A percentile compares a stretch with the other conserved stretches of the same genome.
These are phyloP conservation scores for Aspergillus uvarum DNA, from an alignment of 2,329 filamentous ascomycete genomes.

Conservation along the genomic window DNA sequence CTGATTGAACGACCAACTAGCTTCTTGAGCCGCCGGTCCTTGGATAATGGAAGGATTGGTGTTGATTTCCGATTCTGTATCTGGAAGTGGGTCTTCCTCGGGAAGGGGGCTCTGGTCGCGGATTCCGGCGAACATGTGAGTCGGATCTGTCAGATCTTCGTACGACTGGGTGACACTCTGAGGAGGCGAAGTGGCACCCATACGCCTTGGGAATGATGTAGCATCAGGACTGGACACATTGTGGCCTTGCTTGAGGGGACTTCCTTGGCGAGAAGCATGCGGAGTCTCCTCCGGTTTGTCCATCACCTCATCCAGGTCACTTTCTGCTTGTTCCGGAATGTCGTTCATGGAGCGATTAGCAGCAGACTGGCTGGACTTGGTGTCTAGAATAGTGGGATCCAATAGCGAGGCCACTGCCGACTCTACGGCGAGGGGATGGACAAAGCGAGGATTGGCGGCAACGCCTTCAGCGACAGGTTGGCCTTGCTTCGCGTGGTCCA, in stretches of 20 bases:
- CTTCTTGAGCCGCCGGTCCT: conserved; percentile 57
- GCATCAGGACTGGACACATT: conserved; percentile 38
- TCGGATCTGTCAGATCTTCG: conserved; percentile 43
- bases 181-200: conserved; percentile 51
- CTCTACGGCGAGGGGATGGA: conserved; percentile 74
- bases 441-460: conserved; percentile 72
- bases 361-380: conserved; percentile 51
- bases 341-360: conserved; percentile 48
- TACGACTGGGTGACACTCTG: conserved; percentile 55
- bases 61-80: conserved; percentile 61
- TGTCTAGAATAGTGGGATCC: conserved; percentile 74
- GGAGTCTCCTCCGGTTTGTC: conserved; percentile 20
- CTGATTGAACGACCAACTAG: conserved; percentile 56
- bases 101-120: conserved; percentile 62
- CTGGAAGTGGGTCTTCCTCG: conserved; percentile 40
- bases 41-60: conserved; percentile 85
- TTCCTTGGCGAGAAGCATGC: conserved; percentile 39
- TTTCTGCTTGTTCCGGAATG: conserved; percentile 39
- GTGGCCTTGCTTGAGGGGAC: conserved; percentile 48
- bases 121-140: conserved; percentile 68
- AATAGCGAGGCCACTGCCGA: conserved; percentile 89
- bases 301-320: conserved; percentile 26
- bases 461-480: conserved; percentile 70
- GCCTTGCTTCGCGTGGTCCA: conserved; percentile 61
- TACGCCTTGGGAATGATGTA: conserved; percentile 41